These are phyloP conservation scores for Pseudopithomyces chartarum DNA, from an alignment of 2,329 filamentous ascomycete species.

Conservation along the genomic window DNA sequence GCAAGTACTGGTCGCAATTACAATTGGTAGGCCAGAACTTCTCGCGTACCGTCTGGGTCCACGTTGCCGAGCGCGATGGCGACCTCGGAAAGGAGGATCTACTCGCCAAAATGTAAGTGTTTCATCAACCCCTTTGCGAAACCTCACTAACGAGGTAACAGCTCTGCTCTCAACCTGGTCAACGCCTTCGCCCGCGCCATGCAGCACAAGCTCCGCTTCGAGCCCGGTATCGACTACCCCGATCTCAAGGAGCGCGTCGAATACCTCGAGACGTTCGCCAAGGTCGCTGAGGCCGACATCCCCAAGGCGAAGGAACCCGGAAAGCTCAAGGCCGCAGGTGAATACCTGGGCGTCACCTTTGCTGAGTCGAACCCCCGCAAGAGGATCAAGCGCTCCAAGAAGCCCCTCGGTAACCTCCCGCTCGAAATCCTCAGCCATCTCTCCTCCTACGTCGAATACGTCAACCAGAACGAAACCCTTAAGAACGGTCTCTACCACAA, in stretches of 20 bases:
- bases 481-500: slow-evolving; percentile 64
- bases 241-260: slow-evolving; percentile 72
- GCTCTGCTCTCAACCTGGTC: slow-evolving; percentile 75
- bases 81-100: slow-evolving; percentile 67
- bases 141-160: slow-evolving; percentile 20
- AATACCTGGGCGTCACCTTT: slow-evolving; percentile 77
- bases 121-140: background rate
- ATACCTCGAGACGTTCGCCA: slow-evolving; percentile 78
- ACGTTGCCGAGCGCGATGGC: slow-evolving; percentile 65
- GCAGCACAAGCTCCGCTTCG: slow-evolving; percentile 83
- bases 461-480: slow-evolving; percentile 62
- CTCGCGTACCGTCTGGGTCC: slow-evolving; percentile 80
- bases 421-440: slow-evolving; percentile 79
- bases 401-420: slow-evolving; percentile 80
- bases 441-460: slow-evolving; percentile 66
- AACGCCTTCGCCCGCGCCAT: slow-evolving; percentile 77
- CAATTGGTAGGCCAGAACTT: slow-evolving; percentile 62
- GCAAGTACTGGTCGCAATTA: slow-evolving; percentile 66
- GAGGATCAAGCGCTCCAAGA: slow-evolving; percentile 71
- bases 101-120: slow-evolving; percentile 65
- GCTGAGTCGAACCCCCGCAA: slow-evolving; percentile 80
- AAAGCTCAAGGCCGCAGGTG: slow-evolving; percentile 66
- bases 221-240: slow-evolving; percentile 77
- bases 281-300: slow-evolving; percentile 55
- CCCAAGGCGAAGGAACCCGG: slow-evolving; percentile 34